phyloP scores from a whole-genome alignment of 2,329 filamentous ascomycete genomes.

The Claviceps quebecensis region DNA sequence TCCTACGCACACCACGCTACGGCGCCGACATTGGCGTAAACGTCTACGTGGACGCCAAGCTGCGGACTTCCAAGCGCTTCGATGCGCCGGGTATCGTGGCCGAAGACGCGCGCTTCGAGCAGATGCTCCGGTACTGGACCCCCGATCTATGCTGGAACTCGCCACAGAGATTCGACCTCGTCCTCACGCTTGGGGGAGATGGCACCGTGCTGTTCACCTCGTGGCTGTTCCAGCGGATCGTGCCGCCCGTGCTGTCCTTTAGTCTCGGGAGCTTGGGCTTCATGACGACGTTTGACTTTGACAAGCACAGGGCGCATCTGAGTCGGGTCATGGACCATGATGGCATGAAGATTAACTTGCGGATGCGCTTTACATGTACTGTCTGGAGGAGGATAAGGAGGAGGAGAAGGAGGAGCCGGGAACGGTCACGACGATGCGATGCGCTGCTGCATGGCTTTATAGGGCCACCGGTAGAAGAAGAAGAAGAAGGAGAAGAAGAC shows the following conservation, averaged over 20 bases:
- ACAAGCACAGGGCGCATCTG: conserved; percentile 74
- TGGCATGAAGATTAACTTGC: conserved; percentile 92
- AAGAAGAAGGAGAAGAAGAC: too few relatives aligned
- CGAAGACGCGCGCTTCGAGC: conserved; percentile 60
- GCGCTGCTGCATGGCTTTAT: too few relatives aligned
- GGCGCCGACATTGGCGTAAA: conserved; percentile 83
- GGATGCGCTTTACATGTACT: conserved; percentile 98
- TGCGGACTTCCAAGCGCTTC: conserved; percentile 79
- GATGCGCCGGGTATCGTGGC: conserved; percentile 58
- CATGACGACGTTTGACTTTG: conserved; percentile 76
- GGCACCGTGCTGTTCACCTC: conserved; percentile 80
- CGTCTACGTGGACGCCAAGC: conserved; percentile 95
- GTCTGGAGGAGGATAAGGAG: conserved; percentile 69
- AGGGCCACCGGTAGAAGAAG: too few relatives aligned
- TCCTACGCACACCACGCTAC: conserved; percentile 79
- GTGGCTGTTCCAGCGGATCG: conserved; percentile 83
- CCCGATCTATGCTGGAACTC: conserved; percentile 88
- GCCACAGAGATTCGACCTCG: conserved; percentile 90
- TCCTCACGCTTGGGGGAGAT: conserved; percentile 75
- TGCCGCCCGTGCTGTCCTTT: conserved; percentile 74
- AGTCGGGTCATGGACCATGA: conserved; percentile 83
- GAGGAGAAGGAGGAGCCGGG: conserved; percentile 86
- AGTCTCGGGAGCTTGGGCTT: conserved; percentile 78
- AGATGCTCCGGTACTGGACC: conserved; percentile 91
- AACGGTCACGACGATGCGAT: conserved; percentile 47